Evolutionary conservation across 805 yeast species (phyloP), one percentile per base, ranked within the genome.

Genomic region (Sugiyamaella valdiviana): DNA sequence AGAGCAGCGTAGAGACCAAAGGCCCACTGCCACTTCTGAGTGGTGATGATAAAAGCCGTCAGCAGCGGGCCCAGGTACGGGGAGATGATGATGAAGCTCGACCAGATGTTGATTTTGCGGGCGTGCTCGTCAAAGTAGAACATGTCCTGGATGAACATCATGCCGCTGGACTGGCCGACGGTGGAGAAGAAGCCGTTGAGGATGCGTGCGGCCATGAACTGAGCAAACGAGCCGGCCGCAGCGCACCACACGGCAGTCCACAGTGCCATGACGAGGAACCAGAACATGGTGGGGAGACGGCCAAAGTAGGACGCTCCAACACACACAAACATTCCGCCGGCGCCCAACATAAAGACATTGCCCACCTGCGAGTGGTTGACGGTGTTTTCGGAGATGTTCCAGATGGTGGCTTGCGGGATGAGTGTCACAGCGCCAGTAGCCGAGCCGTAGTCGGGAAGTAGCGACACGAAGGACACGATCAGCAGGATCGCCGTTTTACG

Each of bases 401-500:
- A 45, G 20, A 39, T 40, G 7, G 6, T 9, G n/a, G 40, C 45
- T 36, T 45, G 49, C n/a, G 49, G 49, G 40, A 45, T 40, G 16
- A 45, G 24, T 2, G 36, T 39, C 7, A 45, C 49, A 5, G 49
- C 49, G 6, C 49, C 49, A 26, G 45, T 32, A 5, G 44, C 49
- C 16, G 47, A 42, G 12, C 49, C 49, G 23, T 45, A 45, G 20
- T 45, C 49, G 12, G 49, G 45, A 16, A 45, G 39, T n/a, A 45
- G 40, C 6, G 49, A 49, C 23, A 36, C 24, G 19, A 45, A 40
- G 6, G 49, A 45, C 3, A 45, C 32, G 32, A 40, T 35, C 14
- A 40, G 12, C 15, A 45, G 37, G n/a, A 32, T 15, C 7, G 19
- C 17, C 26, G 20, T 16, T 36, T 80, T 80, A 44, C 83, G 70